Evolutionary conservation across 1,139 yeast genomes (phyloP), one percentile per base, ranked within the genome.

Genomic region (Diutina sp.): DNA sequence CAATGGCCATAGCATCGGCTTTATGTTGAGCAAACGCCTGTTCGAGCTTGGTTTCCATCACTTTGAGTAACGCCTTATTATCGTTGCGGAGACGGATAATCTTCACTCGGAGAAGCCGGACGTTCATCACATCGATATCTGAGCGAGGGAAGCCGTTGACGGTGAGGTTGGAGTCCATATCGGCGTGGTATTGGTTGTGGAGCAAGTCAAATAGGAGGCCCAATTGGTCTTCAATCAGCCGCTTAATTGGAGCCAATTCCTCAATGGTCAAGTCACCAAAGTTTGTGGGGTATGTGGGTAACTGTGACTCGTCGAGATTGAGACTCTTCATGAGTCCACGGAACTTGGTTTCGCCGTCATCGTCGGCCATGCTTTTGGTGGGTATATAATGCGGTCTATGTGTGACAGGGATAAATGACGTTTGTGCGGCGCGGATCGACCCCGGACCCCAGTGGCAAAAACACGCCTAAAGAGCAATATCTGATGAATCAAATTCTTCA

Each of bases 111-210:
- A 82, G 65, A n/a, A 80, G 70, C 56, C 95, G 72, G 2, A 84
- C 73, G 46, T 87, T 78, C 4, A 85, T 83, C 6, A 91, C 87
- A 64, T 93, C 96, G 41, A 91, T 79, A 66, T 93, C 98, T 16
- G 76, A 71, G 46, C 97, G 73, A 0, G 99, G 99, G 62, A 80
- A 93, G 46, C 97, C 97, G 64, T 91, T 96, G 7, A 50, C 28
- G 6, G 53, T 50, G 6, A 50, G 44, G 2, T 8, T 16, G 25
- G 32, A 32, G 44, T 30, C 53, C 53, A 50, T 50, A 18, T 50
- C 53, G 14, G 25, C 11, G 16, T 50, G 25, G 44, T 50, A 50
- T 16, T 50, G 7, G 28, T 32, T 50, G 21, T 50, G 41, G 1
- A 50, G n/a, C 6, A 50, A 29, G 41, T 30, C 53, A 32, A 50